Evolutionary conservation across 768 basidiomycete species (phyloP).

Genomic region (Tricholoma sp.): DNA sequence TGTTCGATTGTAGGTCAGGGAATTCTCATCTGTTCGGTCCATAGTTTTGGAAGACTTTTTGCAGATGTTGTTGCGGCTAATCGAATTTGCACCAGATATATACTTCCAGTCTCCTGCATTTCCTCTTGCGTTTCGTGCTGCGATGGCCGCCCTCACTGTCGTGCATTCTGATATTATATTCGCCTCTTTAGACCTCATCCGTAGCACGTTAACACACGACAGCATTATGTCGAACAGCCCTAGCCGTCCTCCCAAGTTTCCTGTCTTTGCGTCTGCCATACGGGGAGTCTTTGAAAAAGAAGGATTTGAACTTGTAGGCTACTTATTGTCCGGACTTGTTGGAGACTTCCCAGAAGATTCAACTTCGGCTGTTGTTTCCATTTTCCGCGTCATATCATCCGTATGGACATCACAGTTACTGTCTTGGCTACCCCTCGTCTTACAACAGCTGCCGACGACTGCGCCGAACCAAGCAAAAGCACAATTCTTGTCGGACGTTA

Average conservation of each 20-base stretch:
- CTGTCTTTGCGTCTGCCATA: constrained; percentile 59
- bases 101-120: constrained; percentile 78
- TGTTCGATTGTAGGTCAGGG: not conserved
- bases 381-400: constrained; percentile 64
- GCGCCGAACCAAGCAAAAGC: constrained; percentile 63
- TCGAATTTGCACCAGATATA: constrained; percentile 64
- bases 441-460: constrained; percentile 65
- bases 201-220: constrained; percentile 70
- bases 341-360: constrained; percentile 89
- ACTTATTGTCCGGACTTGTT: constrained; percentile 72
- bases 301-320: constrained; percentile 65
- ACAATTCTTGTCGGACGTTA: constrained; percentile 70
- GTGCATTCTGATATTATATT: constrained; percentile 80
- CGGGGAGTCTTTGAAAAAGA: constrained; percentile 58
- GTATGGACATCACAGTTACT: constrained; percentile 68
- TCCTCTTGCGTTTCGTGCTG: constrained; percentile 68
- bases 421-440: constrained; percentile 64
- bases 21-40: constrained; percentile 3
- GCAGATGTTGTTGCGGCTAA: constrained; percentile 68
- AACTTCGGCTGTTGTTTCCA: constrained; percentile 63
- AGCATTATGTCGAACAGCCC: constrained; percentile 43
- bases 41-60: constrained; percentile 93
- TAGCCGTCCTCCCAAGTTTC: constrained; percentile 51
- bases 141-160: constrained; percentile 75
- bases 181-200: constrained; percentile 77